These are phyloP conservation scores for Graphilbum sp. DNA, from an alignment of 2,329 filamentous ascomycete genomes.

Conservation along the genomic window DNA sequence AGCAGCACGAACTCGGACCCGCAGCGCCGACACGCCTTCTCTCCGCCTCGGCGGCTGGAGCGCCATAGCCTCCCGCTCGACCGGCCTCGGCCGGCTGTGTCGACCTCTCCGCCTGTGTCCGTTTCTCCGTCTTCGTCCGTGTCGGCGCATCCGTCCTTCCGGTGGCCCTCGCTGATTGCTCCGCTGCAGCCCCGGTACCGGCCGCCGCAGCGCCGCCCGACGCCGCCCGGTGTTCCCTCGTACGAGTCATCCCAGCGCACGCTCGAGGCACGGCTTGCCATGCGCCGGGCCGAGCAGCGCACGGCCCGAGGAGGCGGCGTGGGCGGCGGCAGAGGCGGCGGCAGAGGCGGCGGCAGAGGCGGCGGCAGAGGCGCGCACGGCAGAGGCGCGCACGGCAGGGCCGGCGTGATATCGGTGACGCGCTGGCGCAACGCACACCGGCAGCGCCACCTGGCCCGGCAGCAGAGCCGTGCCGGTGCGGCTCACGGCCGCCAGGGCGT, in stretches of 20 bases:
- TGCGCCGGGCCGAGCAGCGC: not conserved
- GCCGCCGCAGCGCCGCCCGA: constrained; percentile 6
- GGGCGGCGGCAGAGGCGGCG: not conserved
- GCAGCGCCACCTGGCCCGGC: not conserved
- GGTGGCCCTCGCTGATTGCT: not conserved
- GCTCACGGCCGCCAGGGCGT: not conserved
- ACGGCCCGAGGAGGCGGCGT: not conserved
- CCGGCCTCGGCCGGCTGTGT: no score
- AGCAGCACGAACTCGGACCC: no score
- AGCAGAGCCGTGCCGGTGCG: not conserved
- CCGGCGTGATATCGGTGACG: not conserved
- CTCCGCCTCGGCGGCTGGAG: no score
- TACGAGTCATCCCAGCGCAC: constrained; percentile 6
- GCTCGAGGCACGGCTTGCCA: constrained; percentile 1
- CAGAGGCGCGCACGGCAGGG: not conserved
- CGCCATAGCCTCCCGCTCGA: no score
- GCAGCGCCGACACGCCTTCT: no score
- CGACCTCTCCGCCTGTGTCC: no score
- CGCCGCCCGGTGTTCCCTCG: constrained; percentile 8
- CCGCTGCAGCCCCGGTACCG: constrained; percentile 7
- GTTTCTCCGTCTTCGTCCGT: not conserved
- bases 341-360: not conserved
- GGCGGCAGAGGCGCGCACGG: not conserved
- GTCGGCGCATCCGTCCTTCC: not conserved
- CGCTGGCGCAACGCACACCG: not conserved